Evolutionary conservation across 495 filamentous ascomycete genomes (phyloP).

Genomic region (Hypomontagnella submonticulosa): DNA sequence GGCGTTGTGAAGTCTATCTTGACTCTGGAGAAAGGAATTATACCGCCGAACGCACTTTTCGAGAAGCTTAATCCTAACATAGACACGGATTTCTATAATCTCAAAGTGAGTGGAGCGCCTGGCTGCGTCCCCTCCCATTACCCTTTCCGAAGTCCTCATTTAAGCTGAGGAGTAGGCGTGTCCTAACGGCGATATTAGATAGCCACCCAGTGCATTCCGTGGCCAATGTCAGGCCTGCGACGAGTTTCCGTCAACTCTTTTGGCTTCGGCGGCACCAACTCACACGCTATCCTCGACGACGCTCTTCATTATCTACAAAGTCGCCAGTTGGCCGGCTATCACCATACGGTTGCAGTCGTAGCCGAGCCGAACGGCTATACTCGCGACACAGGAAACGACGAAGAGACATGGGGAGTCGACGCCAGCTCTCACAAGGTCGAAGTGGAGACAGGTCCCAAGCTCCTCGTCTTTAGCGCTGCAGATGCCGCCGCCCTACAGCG

Average conservation of each 20-base stretch:
- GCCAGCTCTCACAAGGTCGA: no score
- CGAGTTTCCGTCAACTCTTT: constrained; percentile 64
- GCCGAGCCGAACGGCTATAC: no score
- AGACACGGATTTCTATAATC: constrained; percentile 23
- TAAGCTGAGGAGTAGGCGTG: no score
- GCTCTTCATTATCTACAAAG: constrained; percentile 20
- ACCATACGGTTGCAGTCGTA: no score
- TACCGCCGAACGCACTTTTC: constrained; percentile 54
- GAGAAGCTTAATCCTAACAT: constrained; percentile 58
- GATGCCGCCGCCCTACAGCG: constrained; percentile 46
- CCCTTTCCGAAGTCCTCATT: no score
- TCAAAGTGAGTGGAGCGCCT: not conserved
- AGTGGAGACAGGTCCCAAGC: constrained; percentile 5
- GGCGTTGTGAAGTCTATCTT: constrained; percentile 60
- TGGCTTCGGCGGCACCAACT: constrained; percentile 68
- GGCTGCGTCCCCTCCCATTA: no score
- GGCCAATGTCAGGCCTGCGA: constrained; percentile 46
- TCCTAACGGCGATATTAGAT: no score
- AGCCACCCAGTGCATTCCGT: constrained; percentile 2
- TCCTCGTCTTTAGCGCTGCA: constrained; percentile 47
- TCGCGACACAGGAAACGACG: no score
- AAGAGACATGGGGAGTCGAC: no score
- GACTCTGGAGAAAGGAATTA: constrained; percentile 56
- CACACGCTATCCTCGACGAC: constrained; percentile 64
- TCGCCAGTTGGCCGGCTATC: not conserved